These are phyloP conservation scores for Neoscytalidium dimidiatum DNA, from an alignment of 2,329 filamentous ascomycete genomes.

Conservation along the genomic window DNA sequence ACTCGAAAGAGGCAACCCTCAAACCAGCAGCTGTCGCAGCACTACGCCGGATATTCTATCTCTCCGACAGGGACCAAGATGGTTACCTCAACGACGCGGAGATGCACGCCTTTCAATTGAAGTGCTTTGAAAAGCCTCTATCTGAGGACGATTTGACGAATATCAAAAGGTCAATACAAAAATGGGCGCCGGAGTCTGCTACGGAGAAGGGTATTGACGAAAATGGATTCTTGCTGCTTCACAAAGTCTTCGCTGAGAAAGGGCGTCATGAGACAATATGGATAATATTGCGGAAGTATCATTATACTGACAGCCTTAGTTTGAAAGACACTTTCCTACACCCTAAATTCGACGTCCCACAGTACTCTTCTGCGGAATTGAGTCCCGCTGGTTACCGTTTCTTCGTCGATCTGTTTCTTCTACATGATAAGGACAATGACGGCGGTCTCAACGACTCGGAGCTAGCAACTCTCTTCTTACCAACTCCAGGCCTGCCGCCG, in stretches of 20 bases:
- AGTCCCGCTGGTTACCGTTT: constrained; percentile 95
- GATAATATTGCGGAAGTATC: constrained; percentile 92
- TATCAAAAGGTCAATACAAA: constrained; percentile 85
- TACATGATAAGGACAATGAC: constrained; percentile 97
- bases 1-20: constrained; percentile 83
- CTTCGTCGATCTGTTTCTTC: constrained; percentile 92
- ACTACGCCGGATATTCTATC: constrained; percentile 86
- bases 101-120: constrained; percentile 85
- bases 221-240: constrained; percentile 82
- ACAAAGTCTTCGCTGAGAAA: constrained; percentile 96
- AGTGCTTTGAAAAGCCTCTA: constrained; percentile 88
- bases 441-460: constrained; percentile 88
- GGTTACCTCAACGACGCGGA: constrained; percentile 88
- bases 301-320: constrained; percentile 93
- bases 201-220: constrained; percentile 75
- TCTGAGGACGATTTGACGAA: constrained; percentile 80
- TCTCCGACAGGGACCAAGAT: constrained; percentile 96
- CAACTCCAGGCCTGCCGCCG: constrained; percentile 82
- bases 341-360: constrained; percentile 91
- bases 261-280: constrained; percentile 97
- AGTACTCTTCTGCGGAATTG: constrained; percentile 88
- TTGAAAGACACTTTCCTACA: constrained; percentile 88
- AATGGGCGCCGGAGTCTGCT: constrained; percentile 63
- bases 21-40: constrained; percentile 90
- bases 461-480: constrained; percentile 82